Base-by-base conservation (phyloP, 2,329 filamentous ascomycete species). In the Penicillium sp. region DNA sequence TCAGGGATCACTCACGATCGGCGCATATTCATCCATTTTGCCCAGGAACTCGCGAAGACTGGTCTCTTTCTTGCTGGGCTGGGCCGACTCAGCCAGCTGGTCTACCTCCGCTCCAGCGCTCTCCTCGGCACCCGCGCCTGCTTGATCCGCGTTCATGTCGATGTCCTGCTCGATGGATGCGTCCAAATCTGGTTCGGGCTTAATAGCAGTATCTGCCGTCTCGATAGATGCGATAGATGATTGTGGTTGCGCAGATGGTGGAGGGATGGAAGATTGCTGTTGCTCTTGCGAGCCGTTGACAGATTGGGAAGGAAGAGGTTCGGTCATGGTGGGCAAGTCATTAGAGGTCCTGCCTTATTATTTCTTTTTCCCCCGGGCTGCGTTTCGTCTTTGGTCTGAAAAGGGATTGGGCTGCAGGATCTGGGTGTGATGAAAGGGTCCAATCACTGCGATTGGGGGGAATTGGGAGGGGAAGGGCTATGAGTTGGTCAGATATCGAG, bases 1-100 rank as follows among this genome's bases (percentile, higher is more conserved):
- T 53, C 30, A 42, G 40, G 24, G 54, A 26, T 58, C 51, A 81
- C 90, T 67, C 85, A 97, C 93, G 73, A 99, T 97, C 12, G 95
- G 95, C 63, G 95, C 93, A 79, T 95, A 98, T 73, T 99, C 95
- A 75, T 99, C 95, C 90, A 99, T 98, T 84, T 97, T 97, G 67
- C 86, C 86, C 19, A 99, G 79, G 75, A 99, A 97, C 79, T 98
- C 94, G 74, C 93, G 91, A 68, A 99, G 81, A 42, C 91, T 96
- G 22, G 90, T 89, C 80, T 99, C 95, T 80, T 98, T 98, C 76
- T 93, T 92, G 56, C 89, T 89, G 1, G 91, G 89, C 45, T 83
- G 77, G 6, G 84, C 78, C 6, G 79, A 76, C 10, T 84, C 76
- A 44, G 80, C 81, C 53, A 85, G 76, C 56, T 83, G 80, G 56